These are phyloP conservation scores for Ensete ventricosum DNA, from an alignment of 176 grass and related monocot species.

Conservation along the genomic window DNA sequence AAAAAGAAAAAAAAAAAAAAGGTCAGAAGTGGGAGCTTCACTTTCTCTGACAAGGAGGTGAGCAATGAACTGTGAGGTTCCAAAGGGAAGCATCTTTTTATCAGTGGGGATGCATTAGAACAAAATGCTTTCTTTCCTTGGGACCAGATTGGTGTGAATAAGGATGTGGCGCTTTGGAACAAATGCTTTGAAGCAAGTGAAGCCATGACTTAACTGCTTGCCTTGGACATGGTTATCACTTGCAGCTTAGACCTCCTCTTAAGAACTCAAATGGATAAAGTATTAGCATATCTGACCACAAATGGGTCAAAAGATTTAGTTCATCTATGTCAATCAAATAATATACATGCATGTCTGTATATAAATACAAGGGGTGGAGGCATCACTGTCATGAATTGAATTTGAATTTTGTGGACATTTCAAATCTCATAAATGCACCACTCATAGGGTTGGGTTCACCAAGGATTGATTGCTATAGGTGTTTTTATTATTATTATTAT, in stretches of 20 bases:
- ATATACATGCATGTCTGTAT: not conserved
- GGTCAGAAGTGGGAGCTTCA: not conserved
- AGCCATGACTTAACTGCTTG: not conserved
- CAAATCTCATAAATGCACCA: constrained; percentile 50
- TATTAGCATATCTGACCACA: no score
- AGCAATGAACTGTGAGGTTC: not conserved
- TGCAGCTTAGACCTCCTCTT: no score
- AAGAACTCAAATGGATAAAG: no score
- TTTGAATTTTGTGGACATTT: constrained; percentile 20
- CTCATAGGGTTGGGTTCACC: constrained; percentile 42
- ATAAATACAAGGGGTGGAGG: not conserved
- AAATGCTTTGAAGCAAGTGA: no score
- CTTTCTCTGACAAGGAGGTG: constrained; percentile 2
- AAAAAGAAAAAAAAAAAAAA: not conserved
- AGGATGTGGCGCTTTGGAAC: constrained; percentile 6
- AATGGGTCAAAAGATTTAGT: no score
- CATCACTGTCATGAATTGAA: constrained; percentile 18
- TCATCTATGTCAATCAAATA: no score
- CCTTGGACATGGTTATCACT: no score
- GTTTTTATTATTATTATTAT: constrained; percentile 31
- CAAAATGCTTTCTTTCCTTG: not conserved
- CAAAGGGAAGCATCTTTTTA: constrained; percentile 13
- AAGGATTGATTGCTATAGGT: constrained; percentile 31
- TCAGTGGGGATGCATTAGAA: not conserved
- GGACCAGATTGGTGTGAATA: not conserved